Evolutionary conservation across 345 rosid genomes (phyloP), one percentile per base, ranked within the genome.

Genomic region (Odontarrhena argentea): DNA sequence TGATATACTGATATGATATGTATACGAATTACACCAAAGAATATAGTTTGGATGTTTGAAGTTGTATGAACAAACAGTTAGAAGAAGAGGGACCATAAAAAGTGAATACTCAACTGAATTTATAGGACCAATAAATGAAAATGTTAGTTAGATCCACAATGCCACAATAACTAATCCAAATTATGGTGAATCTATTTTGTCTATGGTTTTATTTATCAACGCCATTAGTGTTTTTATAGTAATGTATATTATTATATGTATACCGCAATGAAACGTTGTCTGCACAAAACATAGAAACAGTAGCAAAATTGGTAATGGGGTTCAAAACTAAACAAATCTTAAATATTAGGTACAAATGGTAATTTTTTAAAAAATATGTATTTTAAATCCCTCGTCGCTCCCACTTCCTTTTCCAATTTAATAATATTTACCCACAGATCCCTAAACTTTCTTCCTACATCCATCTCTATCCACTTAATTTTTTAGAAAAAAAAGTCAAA

Each of bases 351-450:
- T 5, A n/a, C 8, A 57, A 41, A 13, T 38, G 3, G 43, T 11
- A 12, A 25, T 6, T 12, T 22, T 10, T 28, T 40, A 5, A 18
- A 18, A 18, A 18, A 18, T 18, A 18, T 18, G 22, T 18, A 18
- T 65, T 13, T 9, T 6, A 13, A 49, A 18, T 64, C 50, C 66
- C 76, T 65, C 71, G 49, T 59, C 54, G 42, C 34, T 36, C 61
- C 67, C 77, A 66, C 71, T 65, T 60, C 58, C 72, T 51, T 53
- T 48, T 63, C 32, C 38, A 64, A 38, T 41, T 61, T 5, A 60
- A 34, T 32, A 73, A 59, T 65, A 51, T 42, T 49, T 45, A 26
- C n/a, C 5, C n/a, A 6, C 61, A 59, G 57, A 70, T 55, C 75
- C 75, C 56, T 5, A 54, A 45, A 12, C 55, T 65, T 73, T 65